Evolutionary conservation across 148 eudicot genomes (phyloP).

Genomic region (Beta vulgaris): DNA sequence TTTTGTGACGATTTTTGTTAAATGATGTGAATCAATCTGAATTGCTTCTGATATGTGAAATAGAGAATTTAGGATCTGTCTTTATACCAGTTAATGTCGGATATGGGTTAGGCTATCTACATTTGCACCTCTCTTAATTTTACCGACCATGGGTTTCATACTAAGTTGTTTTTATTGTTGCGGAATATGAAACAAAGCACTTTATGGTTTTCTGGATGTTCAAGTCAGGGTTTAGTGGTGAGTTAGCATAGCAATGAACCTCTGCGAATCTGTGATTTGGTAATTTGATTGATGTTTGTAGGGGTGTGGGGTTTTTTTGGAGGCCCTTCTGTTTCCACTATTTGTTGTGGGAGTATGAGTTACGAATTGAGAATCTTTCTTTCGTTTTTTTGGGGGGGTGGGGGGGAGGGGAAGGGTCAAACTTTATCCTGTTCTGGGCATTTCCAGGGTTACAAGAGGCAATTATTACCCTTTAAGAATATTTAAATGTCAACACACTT

Average conservation of each 20-base stretch:
- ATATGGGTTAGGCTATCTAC: not conserved
- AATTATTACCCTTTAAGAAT: not conserved
- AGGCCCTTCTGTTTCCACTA: not conserved
- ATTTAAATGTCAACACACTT: not conserved
- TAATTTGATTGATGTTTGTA: not conserved
- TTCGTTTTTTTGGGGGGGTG: no score
- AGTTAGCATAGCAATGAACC: not conserved
- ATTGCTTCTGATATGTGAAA: not conserved
- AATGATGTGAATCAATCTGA: not conserved
- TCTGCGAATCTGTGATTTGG: not conserved
- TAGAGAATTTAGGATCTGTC: not conserved
- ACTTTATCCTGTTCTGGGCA: not conserved
- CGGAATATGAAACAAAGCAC: no score
- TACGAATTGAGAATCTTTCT: no score
- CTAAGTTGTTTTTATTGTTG: no score
- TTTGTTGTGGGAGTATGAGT: not conserved
- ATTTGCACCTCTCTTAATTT: not conserved
- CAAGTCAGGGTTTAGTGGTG: no score
- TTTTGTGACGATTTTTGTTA: not conserved
- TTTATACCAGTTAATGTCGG: not conserved
- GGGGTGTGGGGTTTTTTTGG: not conserved
- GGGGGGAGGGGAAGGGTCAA: not conserved
- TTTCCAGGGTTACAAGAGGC: not conserved
- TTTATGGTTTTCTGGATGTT: not conserved
- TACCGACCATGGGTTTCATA: not conserved